These are phyloP conservation scores for Ensete glaucum DNA, from an alignment of 176 grass and related monocot species.

Conservation along the genomic window DNA sequence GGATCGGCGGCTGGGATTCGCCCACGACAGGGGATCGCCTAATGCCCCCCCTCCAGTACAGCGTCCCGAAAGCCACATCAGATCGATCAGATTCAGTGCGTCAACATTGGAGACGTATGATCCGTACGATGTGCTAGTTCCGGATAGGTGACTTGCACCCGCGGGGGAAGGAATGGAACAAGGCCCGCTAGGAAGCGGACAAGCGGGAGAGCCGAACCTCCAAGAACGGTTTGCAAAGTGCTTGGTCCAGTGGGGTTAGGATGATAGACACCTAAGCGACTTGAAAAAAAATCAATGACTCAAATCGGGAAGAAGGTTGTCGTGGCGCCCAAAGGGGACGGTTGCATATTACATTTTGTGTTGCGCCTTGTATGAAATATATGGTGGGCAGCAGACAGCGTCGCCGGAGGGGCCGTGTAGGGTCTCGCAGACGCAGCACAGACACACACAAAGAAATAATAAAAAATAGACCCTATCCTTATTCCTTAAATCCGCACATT, in stretches of 20 bases:
- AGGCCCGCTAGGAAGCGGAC: not conserved
- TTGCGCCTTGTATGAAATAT: not conserved
- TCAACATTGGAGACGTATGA: not conserved
- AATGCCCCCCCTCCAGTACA: not conserved
- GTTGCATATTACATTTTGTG: not conserved
- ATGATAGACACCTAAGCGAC: not conserved
- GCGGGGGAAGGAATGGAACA: not conserved
- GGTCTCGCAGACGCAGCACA: not conserved
- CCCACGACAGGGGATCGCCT: no score
- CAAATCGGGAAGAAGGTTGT: not conserved
- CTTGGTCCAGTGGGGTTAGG: not conserved
- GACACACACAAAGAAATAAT: not conserved
- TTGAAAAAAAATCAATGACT: not conserved
- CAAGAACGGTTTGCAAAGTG: not conserved
- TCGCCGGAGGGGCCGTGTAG: not conserved
- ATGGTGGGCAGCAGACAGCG: not conserved
- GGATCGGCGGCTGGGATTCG: no score
- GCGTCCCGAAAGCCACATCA: not conserved
- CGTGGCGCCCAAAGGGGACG: not conserved
- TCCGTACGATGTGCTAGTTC: not conserved
- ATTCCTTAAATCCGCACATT: not conserved
- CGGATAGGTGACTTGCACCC: not conserved
- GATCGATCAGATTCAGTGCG: not conserved
- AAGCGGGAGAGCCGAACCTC: not conserved
- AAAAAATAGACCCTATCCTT: not conserved